A percentile compares a stretch with the other conserved stretches of the same genome.
Evolutionary conservation across 768 basidiomycete genomes (phyloP).

Genomic region (Lactarius deliciosus): DNA sequence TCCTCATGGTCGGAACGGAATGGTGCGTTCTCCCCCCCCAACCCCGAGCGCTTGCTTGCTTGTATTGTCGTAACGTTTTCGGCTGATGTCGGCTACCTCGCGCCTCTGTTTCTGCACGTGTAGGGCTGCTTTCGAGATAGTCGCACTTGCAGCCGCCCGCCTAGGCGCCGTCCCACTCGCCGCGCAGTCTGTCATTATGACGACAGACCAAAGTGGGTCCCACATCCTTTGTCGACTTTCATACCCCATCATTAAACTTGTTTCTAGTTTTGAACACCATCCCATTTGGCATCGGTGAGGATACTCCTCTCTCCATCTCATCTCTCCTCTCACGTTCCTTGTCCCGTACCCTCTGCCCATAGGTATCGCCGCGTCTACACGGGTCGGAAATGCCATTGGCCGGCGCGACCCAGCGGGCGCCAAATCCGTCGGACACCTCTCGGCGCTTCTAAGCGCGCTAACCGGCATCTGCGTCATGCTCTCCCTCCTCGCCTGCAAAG

Average conservation of each 20-base stretch:
- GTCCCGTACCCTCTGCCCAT: too few relatives aligned
- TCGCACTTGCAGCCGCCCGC: slow-evolving; percentile 72
- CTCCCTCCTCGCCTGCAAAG: slow-evolving; percentile 52
- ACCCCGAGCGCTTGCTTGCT: neutral
- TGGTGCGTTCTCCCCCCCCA: slow-evolving; percentile 48
- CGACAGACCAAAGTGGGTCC: slow-evolving; percentile 65
- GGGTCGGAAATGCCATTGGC: slow-evolving; percentile 73
- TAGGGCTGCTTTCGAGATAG: slow-evolving; percentile 82
- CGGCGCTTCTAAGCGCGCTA: slow-evolving; percentile 62
- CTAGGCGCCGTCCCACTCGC: slow-evolving; percentile 67
- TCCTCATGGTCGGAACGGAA: slow-evolving; percentile 78
- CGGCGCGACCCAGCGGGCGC: slow-evolving; percentile 51
- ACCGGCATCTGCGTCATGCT: slow-evolving; percentile 60
- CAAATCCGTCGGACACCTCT: slow-evolving; percentile 57
- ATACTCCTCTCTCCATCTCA: neutral
- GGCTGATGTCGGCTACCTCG: neutral
- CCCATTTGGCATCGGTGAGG: slow-evolving; percentile 65
- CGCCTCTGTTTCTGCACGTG: slow-evolving; percentile 1
- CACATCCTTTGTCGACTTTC: too few relatives aligned
- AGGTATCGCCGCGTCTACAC: slow-evolving; percentile 70
- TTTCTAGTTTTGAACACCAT: slow-evolving; percentile 63
- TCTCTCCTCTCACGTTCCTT: neutral
- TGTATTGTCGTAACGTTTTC: neutral
- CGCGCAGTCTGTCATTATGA: slow-evolving; percentile 80
- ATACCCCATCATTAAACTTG: too few relatives aligned